Evolutionary conservation across 352 stramenopile species (phyloP), one percentile per base, ranked within the genome.

Genomic region (Pythium dissotocum): DNA sequence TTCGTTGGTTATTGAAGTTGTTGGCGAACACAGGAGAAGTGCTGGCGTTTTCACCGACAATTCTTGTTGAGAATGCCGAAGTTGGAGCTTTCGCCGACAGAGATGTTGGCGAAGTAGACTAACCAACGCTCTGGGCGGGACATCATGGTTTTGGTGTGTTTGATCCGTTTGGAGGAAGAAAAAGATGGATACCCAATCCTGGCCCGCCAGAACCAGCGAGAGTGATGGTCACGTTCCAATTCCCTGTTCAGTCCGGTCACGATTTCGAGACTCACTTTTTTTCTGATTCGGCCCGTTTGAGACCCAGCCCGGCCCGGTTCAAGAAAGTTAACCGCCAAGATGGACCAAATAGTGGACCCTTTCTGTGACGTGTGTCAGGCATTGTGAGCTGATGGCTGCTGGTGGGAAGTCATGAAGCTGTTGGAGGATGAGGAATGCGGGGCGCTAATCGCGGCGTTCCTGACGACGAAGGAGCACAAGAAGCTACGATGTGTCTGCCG

Each of bases 401-500:
- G 8, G 54, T 49, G 28, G 30, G 0, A 38, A 9, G 7, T 24
- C 32, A 65, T 56, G 61, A 10, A 38, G 57, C 58, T 38, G 35
- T 33, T 73, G 30, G 67, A 70, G 56, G 21, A 63, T 58, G 52
- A 57, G 6, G 42, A 28, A 10, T 56, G 30, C 38, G 49, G 59
- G 5, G 40, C 28, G 28, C 56, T 49, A 28, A 53, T 72, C 36
- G 54, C 33, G n/a, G 58, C 51, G 58, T 89, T 88, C 68, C 65
- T 91, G 21, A 74, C 74, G n/a, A 64, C 61, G 12, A 48, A 32
- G 53, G 83, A 91, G 58, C 78, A 68, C 8, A 69, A 66, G 44
- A 30, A 70, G 40, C 77, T 91, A 48, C 83, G 77, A 53, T 52
- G 53, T 28, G 78, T 91, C 24, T 85, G 77, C 61, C 66, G 79